Evolutionary conservation across 805 yeast species (phyloP), one percentile per base, ranked within the genome.

Genomic region (Wickerhamiella hasegawae): DNA sequence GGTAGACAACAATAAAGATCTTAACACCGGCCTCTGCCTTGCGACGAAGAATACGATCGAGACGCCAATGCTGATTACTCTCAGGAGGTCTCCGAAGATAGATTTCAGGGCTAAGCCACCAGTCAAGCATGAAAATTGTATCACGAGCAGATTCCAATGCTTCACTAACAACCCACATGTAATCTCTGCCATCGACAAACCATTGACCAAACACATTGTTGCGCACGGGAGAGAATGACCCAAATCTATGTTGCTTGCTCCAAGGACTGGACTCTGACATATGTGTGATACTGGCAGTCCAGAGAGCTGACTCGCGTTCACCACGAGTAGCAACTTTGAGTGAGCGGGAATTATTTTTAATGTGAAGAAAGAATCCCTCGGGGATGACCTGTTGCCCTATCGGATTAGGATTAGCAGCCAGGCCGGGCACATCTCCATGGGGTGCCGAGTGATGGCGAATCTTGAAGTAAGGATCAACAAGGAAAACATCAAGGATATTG

Each of bases 81-180:
- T 81, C 77, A 0, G 94, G 87, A 0, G 98, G 98, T 34, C 99
- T 65, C 43, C 98, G 69, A 59, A 90, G 62, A 48, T 90, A 92
- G 3, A 90, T 53, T 54, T 90, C 98, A 0, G 99, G 99, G 4
- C 87, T 71, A 18, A 90, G 63, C 98, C 98, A 90, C 99, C 99
- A 90, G 50, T 87, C 99, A 51, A 90, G 96, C 33, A 90, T 83
- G 53, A 76, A 90, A 23, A 90, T 77, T 1, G 79, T 87, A 61
- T 90, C 97, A 45, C 75, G 74, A 0, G 98, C 97, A 80, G 81
- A 76, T 45, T 79, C 83, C 36, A 90, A 62, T 0, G 97, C 98
- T 9, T 84, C 74, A 21, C 94, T 79, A 2, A 84, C 74, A 1
- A 96, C 92, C 96, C 97, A 90, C 61, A 83, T 78, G 54, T 90